phyloP scores from a whole-genome alignment of 2,329 filamentous ascomycete species.

The Nigrograna mackinnonii region DNA sequence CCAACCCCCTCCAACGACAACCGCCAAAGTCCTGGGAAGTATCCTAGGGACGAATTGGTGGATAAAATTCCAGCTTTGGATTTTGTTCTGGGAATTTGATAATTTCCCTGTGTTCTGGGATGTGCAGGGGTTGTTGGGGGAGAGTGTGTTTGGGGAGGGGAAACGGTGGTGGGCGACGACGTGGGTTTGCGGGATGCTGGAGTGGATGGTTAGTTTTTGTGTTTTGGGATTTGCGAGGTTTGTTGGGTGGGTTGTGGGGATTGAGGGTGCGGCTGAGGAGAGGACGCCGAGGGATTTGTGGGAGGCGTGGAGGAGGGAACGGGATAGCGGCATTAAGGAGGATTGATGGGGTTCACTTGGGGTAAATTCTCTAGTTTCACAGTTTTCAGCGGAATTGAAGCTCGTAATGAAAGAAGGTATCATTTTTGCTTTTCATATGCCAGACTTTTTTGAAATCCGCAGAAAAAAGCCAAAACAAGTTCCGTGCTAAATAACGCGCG shows the following conservation, averaged over 20 bases:
- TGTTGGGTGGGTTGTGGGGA: conserved; percentile 7
- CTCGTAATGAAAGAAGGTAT: conserved; percentile 7
- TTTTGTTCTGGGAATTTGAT: conserved; percentile 32
- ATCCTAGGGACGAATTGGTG: too few species aligned
- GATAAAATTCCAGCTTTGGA: conserved; percentile 24
- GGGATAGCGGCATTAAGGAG: conserved; percentile 1
- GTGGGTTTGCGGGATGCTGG: conserved; percentile 5
- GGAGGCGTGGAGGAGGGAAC: conserved; percentile 6
- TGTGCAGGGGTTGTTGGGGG: not conserved
- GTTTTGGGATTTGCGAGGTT: conserved; percentile 6
- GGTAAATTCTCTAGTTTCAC: too few species aligned
- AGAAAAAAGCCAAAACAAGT: conserved; percentile 4
- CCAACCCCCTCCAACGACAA: conserved; percentile 8
- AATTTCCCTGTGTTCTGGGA: conserved; percentile 33
- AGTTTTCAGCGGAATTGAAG: not conserved
- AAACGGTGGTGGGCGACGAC: too few species aligned
- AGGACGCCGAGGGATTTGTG: conserved; percentile 14
- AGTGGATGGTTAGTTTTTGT: conserved; percentile 4
- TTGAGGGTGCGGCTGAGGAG: conserved; percentile 12
- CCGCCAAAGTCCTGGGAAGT: not conserved
- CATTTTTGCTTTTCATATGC: conserved; percentile 10
- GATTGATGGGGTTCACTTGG: not conserved
- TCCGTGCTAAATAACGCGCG: not conserved
- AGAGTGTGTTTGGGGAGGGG: conserved; percentile 1
- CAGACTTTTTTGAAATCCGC: conserved; percentile 5